Evolutionary conservation across 2,329 filamentous ascomycete genomes (phyloP), one percentile per base, ranked within the genome.

Genomic region (Neofusicoccum kwambonambiense): DNA sequence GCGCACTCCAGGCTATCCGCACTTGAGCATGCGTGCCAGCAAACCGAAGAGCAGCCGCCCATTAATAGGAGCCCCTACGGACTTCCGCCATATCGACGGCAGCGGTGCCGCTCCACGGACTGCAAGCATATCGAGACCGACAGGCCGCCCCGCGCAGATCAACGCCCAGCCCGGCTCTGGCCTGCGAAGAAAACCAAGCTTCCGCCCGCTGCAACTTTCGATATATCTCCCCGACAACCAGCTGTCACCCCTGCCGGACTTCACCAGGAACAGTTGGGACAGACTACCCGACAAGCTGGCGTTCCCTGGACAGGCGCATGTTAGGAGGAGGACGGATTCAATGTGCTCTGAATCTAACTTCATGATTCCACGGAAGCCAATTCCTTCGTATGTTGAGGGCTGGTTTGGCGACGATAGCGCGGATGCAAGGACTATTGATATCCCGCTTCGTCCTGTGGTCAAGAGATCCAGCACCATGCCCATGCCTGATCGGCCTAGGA

Each of bases 221-320:
- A 78, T 79, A 39, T 79, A 78, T 60, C 66, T 75, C 3, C 71
- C 71, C 13, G 70, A 75, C 17, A 44, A 44, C 42, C 69, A 73
- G 39, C 70, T 79, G 3, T 78, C 76, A 13, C 76, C 77, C 8
- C 69, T 79, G 5, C 77, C 77, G 15, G 74, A 79, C 65, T 79
- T 79, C 54, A 66, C 69, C 17, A 68, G 68, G 4, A 69, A 70
- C 19, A 71, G 72, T 31, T 77, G 76, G 76, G 37, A 54, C 39
- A 34, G 7, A 11, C 22, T 45, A 11, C 47, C 39, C 15, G n/a
- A 52, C 1, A 9, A 9, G 3, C 6, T 52, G 17, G 39, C 60
- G 5, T 51, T 35, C 39, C 47, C 47, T 8, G n/a, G 47, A 1
- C 47, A 63, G 27, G 37, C 41, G 2, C 47, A n/a, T 13, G 60